Evolutionary conservation across 257 asterid species (phyloP).

Genomic region (Rehmannia glutinosa): DNA sequence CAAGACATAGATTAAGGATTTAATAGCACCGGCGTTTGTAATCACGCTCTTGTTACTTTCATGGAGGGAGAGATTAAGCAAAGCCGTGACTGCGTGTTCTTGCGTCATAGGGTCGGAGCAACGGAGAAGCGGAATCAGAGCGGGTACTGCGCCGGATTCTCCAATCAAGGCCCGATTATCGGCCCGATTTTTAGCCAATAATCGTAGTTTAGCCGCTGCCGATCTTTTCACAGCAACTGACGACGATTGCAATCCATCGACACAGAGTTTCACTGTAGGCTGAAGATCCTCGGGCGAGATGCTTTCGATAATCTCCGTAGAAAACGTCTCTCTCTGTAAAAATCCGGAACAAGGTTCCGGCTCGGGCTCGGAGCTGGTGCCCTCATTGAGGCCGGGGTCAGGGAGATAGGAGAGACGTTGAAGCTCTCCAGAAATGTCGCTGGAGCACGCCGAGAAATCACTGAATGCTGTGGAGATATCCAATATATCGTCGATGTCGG

Average conservation of each 20-base stretch:
- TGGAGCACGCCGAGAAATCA: slow-evolving; percentile 81
- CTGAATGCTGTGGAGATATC: slow-evolving; percentile 69
- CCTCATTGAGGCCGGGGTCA: slow-evolving; percentile 30
- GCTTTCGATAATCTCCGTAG: slow-evolving; percentile 81
- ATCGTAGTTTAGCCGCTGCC: slow-evolving; percentile 81
- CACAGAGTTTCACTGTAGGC: slow-evolving; percentile 79
- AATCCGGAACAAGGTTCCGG: slow-evolving; percentile 80
- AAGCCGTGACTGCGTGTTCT: slow-evolving; percentile 88
- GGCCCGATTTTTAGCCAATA: slow-evolving; percentile 75
- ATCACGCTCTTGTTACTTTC: slow-evolving; percentile 63
- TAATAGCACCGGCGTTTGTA: slow-evolving; percentile 55
- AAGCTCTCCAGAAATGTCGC: slow-evolving; percentile 88
- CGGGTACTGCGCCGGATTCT: slow-evolving; percentile 81
- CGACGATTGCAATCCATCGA: slow-evolving; percentile 61
- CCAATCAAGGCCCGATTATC: slow-evolving; percentile 90
- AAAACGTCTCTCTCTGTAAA: slow-evolving; percentile 63
- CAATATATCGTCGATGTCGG: slow-evolving; percentile 38
- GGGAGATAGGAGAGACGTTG: slow-evolving; percentile 72
- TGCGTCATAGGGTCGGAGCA: slow-evolving; percentile 80
- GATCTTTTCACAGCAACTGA: slow-evolving; percentile 69
- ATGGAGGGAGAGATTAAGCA: slow-evolving; percentile 78
- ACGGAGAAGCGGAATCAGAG: slow-evolving; percentile 68
- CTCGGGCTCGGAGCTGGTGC: slow-evolving; percentile 27
- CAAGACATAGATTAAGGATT: slow-evolving; percentile 68
- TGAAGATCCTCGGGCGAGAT: slow-evolving; percentile 90